Evolutionary conservation across 1,284 basidiomycete genomes (phyloP).

Genomic region (Neonothopanus nambi): DNA sequence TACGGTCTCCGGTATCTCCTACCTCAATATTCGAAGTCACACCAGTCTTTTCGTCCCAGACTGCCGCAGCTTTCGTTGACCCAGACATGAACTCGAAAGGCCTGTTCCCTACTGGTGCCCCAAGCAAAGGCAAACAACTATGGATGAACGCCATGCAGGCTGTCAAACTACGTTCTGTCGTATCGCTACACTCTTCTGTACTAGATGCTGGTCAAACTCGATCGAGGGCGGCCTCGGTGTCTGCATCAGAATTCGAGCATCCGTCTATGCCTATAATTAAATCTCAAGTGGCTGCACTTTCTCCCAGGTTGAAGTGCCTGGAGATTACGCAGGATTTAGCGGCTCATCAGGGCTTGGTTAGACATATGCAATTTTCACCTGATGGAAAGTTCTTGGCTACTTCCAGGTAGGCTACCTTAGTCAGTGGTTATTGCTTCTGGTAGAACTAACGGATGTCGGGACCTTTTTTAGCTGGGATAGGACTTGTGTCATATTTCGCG

Average conservation of each 20-base stretch:
- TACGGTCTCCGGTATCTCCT: not conserved
- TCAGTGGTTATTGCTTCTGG: not conserved
- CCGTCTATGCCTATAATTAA: constrained; percentile 43
- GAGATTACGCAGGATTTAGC: constrained; percentile 60
- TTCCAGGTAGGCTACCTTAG: constrained; percentile 47
- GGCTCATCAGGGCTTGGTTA: constrained; percentile 64
- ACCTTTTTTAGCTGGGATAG: constrained; percentile 63
- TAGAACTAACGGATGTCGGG: constrained; percentile 9
- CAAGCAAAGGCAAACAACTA: constrained; percentile 24
- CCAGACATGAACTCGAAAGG: not conserved
- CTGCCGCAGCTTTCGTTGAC: not conserved
- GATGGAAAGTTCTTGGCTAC: constrained; percentile 71
- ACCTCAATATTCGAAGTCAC: not conserved
- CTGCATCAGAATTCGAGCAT: constrained; percentile 30
- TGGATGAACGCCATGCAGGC: constrained; percentile 32
- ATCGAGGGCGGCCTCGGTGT: constrained; percentile 44
- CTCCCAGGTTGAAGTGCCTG: constrained; percentile 58
- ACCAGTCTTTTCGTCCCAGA: not conserved
- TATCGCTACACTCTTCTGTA: constrained; percentile 28
- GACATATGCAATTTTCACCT: constrained; percentile 72
- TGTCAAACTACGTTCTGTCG: constrained; percentile 29
- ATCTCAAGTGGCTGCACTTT: constrained; percentile 55
- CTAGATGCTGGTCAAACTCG: constrained; percentile 30
- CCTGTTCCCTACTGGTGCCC: constrained; percentile 8
- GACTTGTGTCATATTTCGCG: constrained; percentile 72